Evolutionary conservation across 768 basidiomycete genomes (phyloP).

Genomic region (Thelephora aurantiotincta): DNA sequence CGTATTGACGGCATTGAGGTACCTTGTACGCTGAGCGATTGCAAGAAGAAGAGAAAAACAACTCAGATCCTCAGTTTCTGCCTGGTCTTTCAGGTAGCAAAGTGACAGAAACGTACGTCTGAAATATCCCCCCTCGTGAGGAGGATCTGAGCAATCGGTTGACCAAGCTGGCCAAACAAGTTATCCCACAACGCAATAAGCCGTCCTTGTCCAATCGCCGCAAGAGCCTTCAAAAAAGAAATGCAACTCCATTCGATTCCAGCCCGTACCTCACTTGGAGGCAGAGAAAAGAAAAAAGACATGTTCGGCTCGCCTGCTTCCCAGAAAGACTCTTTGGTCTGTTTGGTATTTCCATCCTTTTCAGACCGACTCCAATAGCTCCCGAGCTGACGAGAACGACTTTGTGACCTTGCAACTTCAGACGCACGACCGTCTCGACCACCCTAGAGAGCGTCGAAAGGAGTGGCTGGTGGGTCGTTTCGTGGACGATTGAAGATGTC

Average conservation of each 20-base stretch:
- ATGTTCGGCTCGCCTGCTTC: slow-evolving; percentile 60
- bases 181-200: slow-evolving; percentile 97
- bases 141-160: slow-evolving; percentile 91
- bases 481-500: slow-evolving; percentile 93
- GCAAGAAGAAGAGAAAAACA: background rate
- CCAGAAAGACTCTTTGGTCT: slow-evolving; percentile 76
- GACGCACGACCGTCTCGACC: slow-evolving; percentile 77
- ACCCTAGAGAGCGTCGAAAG: slow-evolving; percentile 84
- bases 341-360: slow-evolving; percentile 75
- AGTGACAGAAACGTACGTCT: slow-evolving; percentile 44
- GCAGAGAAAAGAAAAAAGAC: background rate
- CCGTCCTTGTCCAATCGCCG: slow-evolving; percentile 93
- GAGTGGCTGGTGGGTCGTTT: slow-evolving; percentile 83
- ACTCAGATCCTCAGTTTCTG: slow-evolving; percentile 1
- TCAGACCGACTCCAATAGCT: slow-evolving; percentile 91
- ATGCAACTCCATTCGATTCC: slow-evolving; percentile 1
- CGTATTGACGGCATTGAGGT: slow-evolving; percentile 93
- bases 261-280: background rate
- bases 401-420: slow-evolving; percentile 75
- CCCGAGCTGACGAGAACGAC: slow-evolving; percentile 94
- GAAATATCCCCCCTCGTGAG: slow-evolving; percentile 94
- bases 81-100: background rate
- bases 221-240: slow-evolving; percentile 54
- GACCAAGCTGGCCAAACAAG: slow-evolving; percentile 83
- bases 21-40: slow-evolving; percentile 65